Base-by-base conservation (phyloP, 202 grass and related monocot genomes). In the Elaeis oleifera region DNA sequence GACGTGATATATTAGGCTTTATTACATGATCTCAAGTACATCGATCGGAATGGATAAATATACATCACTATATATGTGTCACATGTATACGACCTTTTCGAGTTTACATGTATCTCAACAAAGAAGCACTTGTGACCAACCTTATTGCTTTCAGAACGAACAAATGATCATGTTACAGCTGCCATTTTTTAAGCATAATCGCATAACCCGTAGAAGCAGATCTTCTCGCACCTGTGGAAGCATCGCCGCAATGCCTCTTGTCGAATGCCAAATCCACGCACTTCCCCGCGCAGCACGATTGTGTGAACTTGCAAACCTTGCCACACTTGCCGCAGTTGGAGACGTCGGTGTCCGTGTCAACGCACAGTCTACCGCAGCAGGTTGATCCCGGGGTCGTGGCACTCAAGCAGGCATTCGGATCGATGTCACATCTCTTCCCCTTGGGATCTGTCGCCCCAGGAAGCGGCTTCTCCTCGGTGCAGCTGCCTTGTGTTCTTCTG, bases 321-420 rank as follows among this genome's bases (percentile, higher is more conserved):
- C 65, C 65, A 14, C 65, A 69, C 9, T 44, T 23, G 52, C 65
- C 65, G 52, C 65, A 69, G 65, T 69, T 56, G 18, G 1, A 23
- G 4, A 15, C 13, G 28, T 55, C 52, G 52, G 5, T 16, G 18
- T 14, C 16, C 28, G 31, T 23, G 18, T 69, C 53, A 3, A 69
- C 53, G 52, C 65, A 69, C 18, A 1, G 27, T 11, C 11, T 11
- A 11, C 3, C 4, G 65, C 65, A 69, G 65, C 65, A 69, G 39
- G 20, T 7, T 17, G 22, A 26, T 23, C 4, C 31, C 5, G 60
- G 61, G 52, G 18, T 23, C 25, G 4, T 31, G 1, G 14, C 14
- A 6, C 5, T 17, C 16, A 7, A 4, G 6, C 63, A 65, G 5
- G 17, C 49, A 3, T 9, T 3, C 1, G 14, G 60, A 44, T 63